Evolutionary conservation across 441 rosid species (phyloP), one percentile per base, ranked within the genome.

Genomic region (California macrophylla): DNA sequence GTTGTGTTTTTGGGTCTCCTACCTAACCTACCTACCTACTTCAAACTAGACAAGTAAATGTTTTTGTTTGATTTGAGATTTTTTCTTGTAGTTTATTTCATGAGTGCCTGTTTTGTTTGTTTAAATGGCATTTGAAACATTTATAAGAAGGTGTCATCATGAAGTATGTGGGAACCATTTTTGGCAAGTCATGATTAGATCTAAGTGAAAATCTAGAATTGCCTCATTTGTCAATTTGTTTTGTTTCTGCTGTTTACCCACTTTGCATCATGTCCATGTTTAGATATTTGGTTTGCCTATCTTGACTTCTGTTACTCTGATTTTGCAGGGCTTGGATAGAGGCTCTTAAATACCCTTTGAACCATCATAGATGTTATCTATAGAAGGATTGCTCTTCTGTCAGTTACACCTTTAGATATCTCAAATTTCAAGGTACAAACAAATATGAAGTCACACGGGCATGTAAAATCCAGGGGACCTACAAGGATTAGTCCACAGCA

Each of bases 401-500:
- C 62, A 56, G 9, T 56, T 56, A 23, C 62, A 7, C 62, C 62
- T 20, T 8, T 23, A 23, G 28, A 10, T 28, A 21, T 18, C 26
- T 47, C 65, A 40, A 1, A 28, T 18, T 5, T 47, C 58, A 40
- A 0, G 68, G 23, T 23, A 4, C 50, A 18, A 32, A 36, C 20
- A 61, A 75, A 45, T 36, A 84, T 85, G 91, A 87, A 81, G 82
- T 71, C 82, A 6, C 78, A 76, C 18, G 28, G 66, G 67, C 82
- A 77, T 8, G 69, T 69, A 21, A 85, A 78, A 72, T 74, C 74
- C 2, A 80, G 82, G 79, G 91, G 84, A 67, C 64, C 81, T 10
- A 64, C 80, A 54, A 86, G 82, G 76, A 68, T 50, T 12, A 84
- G 66, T 71, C 68, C 78, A 12, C 89, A 85, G 12, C 92, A 86